Base-by-base conservation (phyloP, 2,329 filamentous ascomycete genomes). In the Ophiostoma triangulosporum region DNA sequence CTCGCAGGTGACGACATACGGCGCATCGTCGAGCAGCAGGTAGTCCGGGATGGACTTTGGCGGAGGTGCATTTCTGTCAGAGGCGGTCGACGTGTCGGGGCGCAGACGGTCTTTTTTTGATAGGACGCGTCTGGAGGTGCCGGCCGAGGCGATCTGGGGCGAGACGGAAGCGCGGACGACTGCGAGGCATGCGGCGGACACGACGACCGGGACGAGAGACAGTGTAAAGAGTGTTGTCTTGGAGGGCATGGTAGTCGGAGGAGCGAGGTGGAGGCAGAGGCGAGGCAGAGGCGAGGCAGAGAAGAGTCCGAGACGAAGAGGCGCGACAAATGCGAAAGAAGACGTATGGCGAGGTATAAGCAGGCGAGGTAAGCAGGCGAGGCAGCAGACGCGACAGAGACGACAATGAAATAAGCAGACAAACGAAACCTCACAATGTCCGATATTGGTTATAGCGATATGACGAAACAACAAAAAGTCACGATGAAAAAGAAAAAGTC, bases 1-100 rank as follows among this genome's bases (percentile, higher is more conserved):
- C 54, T 59, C 58, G 32, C 54, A 55, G 6, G 35, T 33, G 12
- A 59, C 26, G 1, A 56, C 48, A 12, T 54, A 58, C 7, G 51
- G 46, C 9, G 56, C 48, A 7, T 32, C 54, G 4, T 24, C 27
- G 8, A 22, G 50, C 8, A 50, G 35, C 2, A 58, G 45, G 14
- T 52, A 35, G 15, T 15, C 53, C 2, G 56, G 56, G n/a, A 57
- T 48, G n/a, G 53, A 55, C 32, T 35, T 50, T 6, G 55, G 58
- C n/a, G 46, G 17, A 8, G 51, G 14, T 1, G 40, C 27, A 4
- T 49, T 15, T 27, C 35, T 26, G 9, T 14, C 38, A 7, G 14
- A 17, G 6, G 48, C 20, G 9, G 22, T 22, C 3, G 40, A 32
- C 15, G 40, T 29, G 40, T 6, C 27, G 9, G 27, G 17, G 12